Evolutionary conservation across 2,329 filamentous ascomycete genomes (phyloP), one percentile per base, ranked within the genome.

Genomic region (Calonectria pauciramosa): DNA sequence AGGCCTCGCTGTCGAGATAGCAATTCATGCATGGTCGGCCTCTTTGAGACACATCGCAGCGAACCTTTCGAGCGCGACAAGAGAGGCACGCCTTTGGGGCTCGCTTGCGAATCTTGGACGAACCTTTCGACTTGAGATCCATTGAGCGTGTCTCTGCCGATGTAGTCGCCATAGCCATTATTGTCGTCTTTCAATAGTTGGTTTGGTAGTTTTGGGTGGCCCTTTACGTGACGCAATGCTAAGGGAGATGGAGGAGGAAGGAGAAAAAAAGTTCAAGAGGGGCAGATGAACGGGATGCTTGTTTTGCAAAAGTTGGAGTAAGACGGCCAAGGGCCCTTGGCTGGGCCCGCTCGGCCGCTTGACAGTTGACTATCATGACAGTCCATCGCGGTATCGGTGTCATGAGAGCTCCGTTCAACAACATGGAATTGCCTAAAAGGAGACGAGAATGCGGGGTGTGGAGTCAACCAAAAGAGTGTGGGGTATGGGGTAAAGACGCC

Each of bases 11-110:
- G 76, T 90, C 88, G 70, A 89, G 86, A 59, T 88, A 88, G 79
- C 88, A 90, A 71, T 89, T 89, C 83, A 89, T 89, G 81, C 87
- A 90, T 10, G 88, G 89, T 38, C 85, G 83, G 4, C 87, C 88
- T 72, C 86, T 84, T 75, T 88, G 88, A 51, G 86, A 88, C 20
- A 89, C 88, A 78, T 89, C 88, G 72, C 88, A 90, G 34, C 88
- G 83, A 34, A 90, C 88, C 79, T 90, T 89, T 32, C 88, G 83
- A n/a, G 88, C 85, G 20, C 88, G 84, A 77, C 88, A 90, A n/a
- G 87, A 88, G 13, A 89, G 82, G 66, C 88, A 90, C 13, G 88
- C 88, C 67, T 89, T 89, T n/a, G 87, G 82, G 2, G 88, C 88
- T 71, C 88, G 84, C 82, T 87, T 88, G 47, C 86, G 82, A 68